Conservation (phyloP, 257 asterid genomes). For the Salvia rosmarinus region DNA sequence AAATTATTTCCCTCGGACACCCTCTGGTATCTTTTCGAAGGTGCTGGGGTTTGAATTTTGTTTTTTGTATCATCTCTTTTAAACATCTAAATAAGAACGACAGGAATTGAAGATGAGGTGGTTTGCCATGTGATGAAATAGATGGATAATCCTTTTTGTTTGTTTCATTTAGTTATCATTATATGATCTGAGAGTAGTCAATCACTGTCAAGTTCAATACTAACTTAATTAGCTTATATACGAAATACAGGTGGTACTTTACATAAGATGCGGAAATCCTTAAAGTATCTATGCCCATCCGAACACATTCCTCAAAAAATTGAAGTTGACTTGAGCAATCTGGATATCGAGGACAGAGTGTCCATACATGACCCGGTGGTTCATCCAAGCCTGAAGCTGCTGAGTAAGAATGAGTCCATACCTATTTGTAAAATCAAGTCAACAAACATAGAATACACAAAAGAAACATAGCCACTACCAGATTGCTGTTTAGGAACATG, state of each 20-base stretch:
- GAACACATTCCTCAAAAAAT: conserved; percentile 83
- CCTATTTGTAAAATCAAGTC: conserved; percentile 89
- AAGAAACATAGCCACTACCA: conserved; percentile 31
- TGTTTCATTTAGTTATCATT: not conserved
- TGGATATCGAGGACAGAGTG: conserved; percentile 78
- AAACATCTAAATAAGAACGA: not conserved
- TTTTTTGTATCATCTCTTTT: not conserved
- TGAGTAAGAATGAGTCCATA: conserved; percentile 66
- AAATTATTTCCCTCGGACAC: not conserved
- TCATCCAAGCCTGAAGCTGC: conserved; percentile 83
- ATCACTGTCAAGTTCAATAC: not conserved
- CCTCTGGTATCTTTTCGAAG: not conserved
- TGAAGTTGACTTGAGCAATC: conserved; percentile 83
- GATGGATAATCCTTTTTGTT: not conserved
- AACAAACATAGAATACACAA: conserved; percentile 31
- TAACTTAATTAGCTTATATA: conserved; percentile 21
- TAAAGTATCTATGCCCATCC: conserved; percentile 74
- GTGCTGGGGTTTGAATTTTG: not conserved
- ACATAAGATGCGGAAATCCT: conserved; percentile 54
- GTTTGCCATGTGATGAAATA: not conserved
- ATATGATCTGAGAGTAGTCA: not conserved
- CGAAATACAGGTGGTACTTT: conserved; percentile 67
- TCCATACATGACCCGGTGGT: conserved; percentile 58
- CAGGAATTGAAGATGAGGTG: not conserved
- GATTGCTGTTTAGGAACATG: conserved; percentile 22